Evolutionary conservation across 495 filamentous ascomycete genomes (phyloP).

Genomic region (Penicillium macrosclerotiorum): DNA sequence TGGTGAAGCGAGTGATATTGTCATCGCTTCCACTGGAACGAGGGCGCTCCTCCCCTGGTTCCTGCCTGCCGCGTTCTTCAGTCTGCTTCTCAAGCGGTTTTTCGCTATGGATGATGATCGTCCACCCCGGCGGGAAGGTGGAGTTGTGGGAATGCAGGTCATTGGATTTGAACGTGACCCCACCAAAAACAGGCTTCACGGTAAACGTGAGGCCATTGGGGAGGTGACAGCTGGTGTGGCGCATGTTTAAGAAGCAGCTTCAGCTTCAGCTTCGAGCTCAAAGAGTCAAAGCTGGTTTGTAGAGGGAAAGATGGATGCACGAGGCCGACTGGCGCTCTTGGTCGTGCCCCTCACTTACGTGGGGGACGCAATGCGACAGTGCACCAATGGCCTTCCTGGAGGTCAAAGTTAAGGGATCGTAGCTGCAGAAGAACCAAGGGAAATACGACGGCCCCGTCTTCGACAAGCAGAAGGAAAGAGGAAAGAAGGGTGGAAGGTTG

Average conservation of each 20-base stretch:
- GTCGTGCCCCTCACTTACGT: conserved; percentile 12
- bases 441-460: not conserved
- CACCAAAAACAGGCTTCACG: conserved; percentile 80
- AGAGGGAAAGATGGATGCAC: not conserved
- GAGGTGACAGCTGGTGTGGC: conserved; percentile 51
- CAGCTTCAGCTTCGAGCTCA: not conserved
- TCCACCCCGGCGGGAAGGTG: conserved; percentile 84
- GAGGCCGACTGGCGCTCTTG: conserved; percentile 1
- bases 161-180: conserved; percentile 82
- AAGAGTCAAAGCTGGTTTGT: not conserved
- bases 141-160: conserved; percentile 65
- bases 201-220: conserved; percentile 85
- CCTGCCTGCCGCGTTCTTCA: conserved; percentile 9
- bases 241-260: conserved; percentile 23
- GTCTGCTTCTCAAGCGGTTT: conserved; percentile 44
- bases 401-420: not conserved
- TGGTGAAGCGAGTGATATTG: conserved; percentile 54
- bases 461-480: not conserved
- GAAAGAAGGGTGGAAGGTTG: not conserved
- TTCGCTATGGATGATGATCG: conserved; percentile 74
- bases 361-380: not conserved
- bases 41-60: conserved; percentile 6
- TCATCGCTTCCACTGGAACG: conserved; percentile 18
- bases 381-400: conserved; percentile 2
- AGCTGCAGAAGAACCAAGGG: not conserved